These are phyloP conservation scores for Ormosia semicastrata DNA, from an alignment of 306 rosid genomes.

Conservation along the genomic window DNA sequence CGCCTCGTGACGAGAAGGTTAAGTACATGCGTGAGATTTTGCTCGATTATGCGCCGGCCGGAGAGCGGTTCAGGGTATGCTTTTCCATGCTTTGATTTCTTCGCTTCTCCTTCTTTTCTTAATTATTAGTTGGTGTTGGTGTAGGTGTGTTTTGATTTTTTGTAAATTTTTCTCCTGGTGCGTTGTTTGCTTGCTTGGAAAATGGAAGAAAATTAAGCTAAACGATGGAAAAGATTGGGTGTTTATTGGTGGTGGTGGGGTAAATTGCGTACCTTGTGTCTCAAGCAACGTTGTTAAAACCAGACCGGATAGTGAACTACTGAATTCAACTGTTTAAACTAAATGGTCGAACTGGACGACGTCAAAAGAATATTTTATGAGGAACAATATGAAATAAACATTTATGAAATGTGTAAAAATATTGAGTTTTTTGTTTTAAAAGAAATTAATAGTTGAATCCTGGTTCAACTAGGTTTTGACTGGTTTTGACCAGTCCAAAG, in stretches of 20 bases:
- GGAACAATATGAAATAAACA: neutral
- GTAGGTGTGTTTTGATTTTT: neutral
- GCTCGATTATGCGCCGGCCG: constrained; percentile 15
- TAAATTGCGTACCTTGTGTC: neutral
- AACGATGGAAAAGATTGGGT: too few relatives aligned
- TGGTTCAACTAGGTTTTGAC: neutral
- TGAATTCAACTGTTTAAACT: neutral
- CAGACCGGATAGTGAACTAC: neutral
- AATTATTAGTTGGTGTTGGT: neutral
- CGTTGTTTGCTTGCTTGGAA: neutral
- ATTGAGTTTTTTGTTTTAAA: neutral
- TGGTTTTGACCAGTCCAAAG: neutral
- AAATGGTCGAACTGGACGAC: neutral
- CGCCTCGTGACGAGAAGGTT: constrained; percentile 31
- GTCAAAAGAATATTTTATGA: too few relatives aligned
- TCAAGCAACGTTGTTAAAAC: neutral
- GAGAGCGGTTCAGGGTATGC: constrained; percentile 29
- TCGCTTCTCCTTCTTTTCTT: neutral
- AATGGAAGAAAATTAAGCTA: neutral
- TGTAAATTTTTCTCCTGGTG: neutral
- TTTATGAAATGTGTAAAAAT: neutral
- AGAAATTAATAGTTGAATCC: neutral
- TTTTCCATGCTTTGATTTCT: neutral
- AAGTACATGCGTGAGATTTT: constrained; percentile 40
- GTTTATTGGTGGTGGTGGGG: neutral